phyloP scores from a whole-genome alignment of 176 grass and related monocot species.

The Hordeum marinum region DNA sequence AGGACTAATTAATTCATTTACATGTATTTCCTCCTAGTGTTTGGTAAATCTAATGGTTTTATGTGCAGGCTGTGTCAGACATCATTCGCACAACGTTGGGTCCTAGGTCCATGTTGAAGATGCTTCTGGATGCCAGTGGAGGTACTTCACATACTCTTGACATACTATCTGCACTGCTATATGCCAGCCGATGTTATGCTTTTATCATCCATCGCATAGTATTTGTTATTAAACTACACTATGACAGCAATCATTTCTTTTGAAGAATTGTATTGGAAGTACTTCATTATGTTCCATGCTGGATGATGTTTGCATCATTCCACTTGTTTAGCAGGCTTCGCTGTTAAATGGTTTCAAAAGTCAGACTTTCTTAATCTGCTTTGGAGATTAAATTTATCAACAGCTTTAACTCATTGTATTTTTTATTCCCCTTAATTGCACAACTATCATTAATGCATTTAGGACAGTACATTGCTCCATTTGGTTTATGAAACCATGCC shows the following conservation, averaged over 20 bases:
- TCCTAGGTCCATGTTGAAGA: slow-evolving; percentile 97
- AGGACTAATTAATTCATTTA: neutral
- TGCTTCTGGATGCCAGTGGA: slow-evolving; percentile 93
- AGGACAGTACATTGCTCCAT: neutral
- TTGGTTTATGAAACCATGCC: neutral
- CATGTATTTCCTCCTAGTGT: neutral
- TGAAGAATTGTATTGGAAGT: neutral
- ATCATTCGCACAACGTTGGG: slow-evolving; percentile 94
- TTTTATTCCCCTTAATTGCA: neutral
- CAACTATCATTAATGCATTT: neutral
- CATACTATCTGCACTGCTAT: neutral
- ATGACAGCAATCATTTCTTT: neutral
- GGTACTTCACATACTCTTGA: slow-evolving; percentile 32
- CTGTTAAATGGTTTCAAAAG: neutral
- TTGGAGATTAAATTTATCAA: neutral
- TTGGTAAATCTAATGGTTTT: neutral
- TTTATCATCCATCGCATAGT: neutral
- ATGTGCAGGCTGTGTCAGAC: slow-evolving; percentile 81
- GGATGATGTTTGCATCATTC: neutral
- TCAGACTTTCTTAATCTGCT: neutral
- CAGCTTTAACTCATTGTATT: neutral
- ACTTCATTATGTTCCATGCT: neutral
- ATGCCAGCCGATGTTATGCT: neutral
- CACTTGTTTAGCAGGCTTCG: neutral
- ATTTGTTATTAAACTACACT: neutral